Conservation (phyloP, 2,329 filamentous ascomycete genomes). For the Monosporascus sp. region DNA sequence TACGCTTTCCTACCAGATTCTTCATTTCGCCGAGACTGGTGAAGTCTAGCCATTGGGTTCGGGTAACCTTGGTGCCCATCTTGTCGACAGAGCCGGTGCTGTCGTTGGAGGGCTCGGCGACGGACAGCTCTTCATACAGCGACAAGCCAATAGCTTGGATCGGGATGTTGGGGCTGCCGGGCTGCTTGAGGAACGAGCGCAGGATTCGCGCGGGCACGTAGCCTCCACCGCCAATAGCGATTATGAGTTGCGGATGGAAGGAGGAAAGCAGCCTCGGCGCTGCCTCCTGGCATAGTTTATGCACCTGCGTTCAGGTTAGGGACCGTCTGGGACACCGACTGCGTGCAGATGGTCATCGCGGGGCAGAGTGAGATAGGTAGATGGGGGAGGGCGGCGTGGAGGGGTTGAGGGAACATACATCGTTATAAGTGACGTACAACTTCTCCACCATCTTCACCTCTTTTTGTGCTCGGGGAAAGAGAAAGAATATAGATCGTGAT, state of each 20-base stretch:
- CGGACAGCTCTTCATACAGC: slow-evolving; percentile 79
- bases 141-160: slow-evolving; percentile 99
- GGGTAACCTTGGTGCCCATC: slow-evolving; percentile 88
- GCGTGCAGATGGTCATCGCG: slow-evolving; percentile 5
- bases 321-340: neutral
- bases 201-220: slow-evolving; percentile 97
- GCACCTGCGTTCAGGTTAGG: slow-evolving; percentile 56
- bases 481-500: neutral
- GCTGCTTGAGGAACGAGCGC: slow-evolving; percentile 91
- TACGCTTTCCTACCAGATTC: slow-evolving; percentile 75
- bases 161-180: slow-evolving; percentile 86
- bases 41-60: slow-evolving; percentile 97
- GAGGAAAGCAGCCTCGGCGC: slow-evolving; percentile 76
- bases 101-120: slow-evolving; percentile 44
- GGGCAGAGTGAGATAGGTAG: slow-evolving; percentile 4
- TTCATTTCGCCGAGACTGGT: slow-evolving; percentile 62
- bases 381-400: slow-evolving; percentile 6
- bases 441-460: slow-evolving; percentile 69
- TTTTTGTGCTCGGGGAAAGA: neutral
- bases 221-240: slow-evolving; percentile 95
- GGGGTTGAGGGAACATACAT: slow-evolving; percentile 51
- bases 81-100: slow-evolving; percentile 58
- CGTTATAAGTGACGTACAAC: slow-evolving; percentile 86
- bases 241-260: slow-evolving; percentile 92
- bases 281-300: slow-evolving; percentile 91